phyloP scores from a whole-genome alignment of 306 rosid species.

The Urtica urens region DNA sequence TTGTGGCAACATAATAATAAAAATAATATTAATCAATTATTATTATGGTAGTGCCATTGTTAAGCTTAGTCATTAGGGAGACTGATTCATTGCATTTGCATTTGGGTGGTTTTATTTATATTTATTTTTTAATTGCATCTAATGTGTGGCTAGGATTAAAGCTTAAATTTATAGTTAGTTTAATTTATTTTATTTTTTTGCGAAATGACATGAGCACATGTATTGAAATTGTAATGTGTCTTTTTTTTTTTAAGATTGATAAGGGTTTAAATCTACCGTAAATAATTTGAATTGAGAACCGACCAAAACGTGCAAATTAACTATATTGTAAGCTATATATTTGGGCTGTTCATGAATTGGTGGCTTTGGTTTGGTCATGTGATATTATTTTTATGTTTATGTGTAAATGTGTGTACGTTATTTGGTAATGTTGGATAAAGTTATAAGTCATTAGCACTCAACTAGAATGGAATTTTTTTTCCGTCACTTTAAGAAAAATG shows the following conservation, averaged over 20 bases:
- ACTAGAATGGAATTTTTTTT: too few relatives aligned
- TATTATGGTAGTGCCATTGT: not conserved
- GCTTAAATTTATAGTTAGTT: not conserved
- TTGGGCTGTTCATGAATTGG: not conserved
- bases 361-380: slow-evolving; percentile 1
- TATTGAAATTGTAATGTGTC: slow-evolving; percentile 2
- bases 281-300: slow-evolving; percentile 2
- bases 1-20: not conserved
- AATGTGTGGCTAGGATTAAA: not conserved
- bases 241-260: not conserved
- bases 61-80: not conserved
- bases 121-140: too few relatives aligned
- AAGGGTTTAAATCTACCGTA: not conserved
- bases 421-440: not conserved
- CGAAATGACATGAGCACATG: slow-evolving; percentile 5
- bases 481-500: not conserved
- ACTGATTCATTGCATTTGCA: slow-evolving; percentile 31
- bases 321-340: not conserved
- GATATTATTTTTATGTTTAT: not conserved
- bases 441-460: not conserved
- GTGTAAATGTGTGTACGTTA: not conserved
- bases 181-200: not conserved
- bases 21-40: not conserved
- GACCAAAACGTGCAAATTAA: slow-evolving; percentile 10
- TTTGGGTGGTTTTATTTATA: not conserved